These are phyloP conservation scores for Gomphus bonarii DNA, from an alignment of 1,284 basidiomycete species.

Conservation along the genomic window DNA sequence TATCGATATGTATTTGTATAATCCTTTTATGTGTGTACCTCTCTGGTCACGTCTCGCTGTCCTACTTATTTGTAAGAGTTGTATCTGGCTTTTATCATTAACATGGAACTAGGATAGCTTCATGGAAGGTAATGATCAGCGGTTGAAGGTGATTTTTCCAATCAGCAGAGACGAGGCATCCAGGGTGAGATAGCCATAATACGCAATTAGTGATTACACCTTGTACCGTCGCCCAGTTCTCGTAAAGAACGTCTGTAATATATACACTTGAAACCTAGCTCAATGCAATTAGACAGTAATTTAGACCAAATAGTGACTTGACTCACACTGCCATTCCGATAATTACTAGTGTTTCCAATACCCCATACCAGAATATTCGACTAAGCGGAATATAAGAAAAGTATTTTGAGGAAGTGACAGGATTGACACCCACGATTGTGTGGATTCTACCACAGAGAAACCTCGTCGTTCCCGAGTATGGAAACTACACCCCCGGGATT, in stretches of 20 bases:
- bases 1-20: background rate
- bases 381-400: constrained; percentile 27
- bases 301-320: constrained; percentile 4
- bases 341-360: constrained; percentile 67
- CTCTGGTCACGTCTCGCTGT: too few relatives aligned
- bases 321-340: constrained; percentile 77
- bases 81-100: background rate
- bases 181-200: constrained; percentile 48
- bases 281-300: constrained; percentile 8
- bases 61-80: background rate
- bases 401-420: constrained; percentile 18
- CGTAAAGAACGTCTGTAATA: constrained; percentile 90
- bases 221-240: constrained; percentile 78
- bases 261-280: constrained; percentile 75
- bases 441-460: constrained; percentile 71
- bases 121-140: background rate
- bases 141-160: background rate
- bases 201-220: constrained; percentile 69
- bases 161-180: constrained; percentile 37
- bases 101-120: background rate
- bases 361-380: constrained; percentile 84
- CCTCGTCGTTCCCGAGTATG: constrained; percentile 77
- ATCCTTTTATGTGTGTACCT: background rate
- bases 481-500: constrained; percentile 38
- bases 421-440: constrained; percentile 49